Base-by-base conservation (phyloP, 768 basidiomycete species). In the Boletus vinaceobasis region DNA sequence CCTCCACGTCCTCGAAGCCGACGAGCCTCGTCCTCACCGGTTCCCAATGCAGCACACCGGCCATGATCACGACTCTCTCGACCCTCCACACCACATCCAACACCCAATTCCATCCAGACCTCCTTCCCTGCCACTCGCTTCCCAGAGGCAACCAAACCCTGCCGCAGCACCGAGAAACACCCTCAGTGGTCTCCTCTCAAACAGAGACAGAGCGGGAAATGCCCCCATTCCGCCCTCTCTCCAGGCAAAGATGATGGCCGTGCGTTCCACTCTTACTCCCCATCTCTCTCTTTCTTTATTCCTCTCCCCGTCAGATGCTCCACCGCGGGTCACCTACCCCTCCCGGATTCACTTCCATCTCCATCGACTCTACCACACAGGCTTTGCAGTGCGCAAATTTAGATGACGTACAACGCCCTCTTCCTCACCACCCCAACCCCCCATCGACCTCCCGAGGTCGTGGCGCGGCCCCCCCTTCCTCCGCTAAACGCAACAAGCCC, bases 211-310 rank as follows among this genome's bases (percentile, higher is more conserved):
- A 53, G 56, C 69, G 55, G 64, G 74, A 39, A 71, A 80, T 19
- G 87, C 87, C 0, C 87, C 88, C 44, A 90, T 98, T 58, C 95
- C 95, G 0, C 91, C 94, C 0, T 80, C 84, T 43, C 79, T 98
- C 43, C 93, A 94, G 68, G 92, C 90, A 58, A 97, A 93, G 77
- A 90, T 98, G 88, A 90, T 89, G 39, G 90, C 88, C 29, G 93
- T 95, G 68, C 62, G 83, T 77, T 40, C 42, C 36, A 14, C 33
- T 21, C 13, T 1, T 27, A 43, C 5, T 10, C 17, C 17, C 19
- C 3, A 26, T 42, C 17, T 15, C 14, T 8, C 52, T 60, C 48
- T 33, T 3, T 45, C 46, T 48, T 53, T 66, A 66, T 61, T 59
- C 58, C 60, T 45, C 14, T 31, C 36, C 49, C 60, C 58, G 51